Conservation (phyloP, 495 filamentous ascomycete genomes). For the Polyplosphaeria fusca region DNA sequence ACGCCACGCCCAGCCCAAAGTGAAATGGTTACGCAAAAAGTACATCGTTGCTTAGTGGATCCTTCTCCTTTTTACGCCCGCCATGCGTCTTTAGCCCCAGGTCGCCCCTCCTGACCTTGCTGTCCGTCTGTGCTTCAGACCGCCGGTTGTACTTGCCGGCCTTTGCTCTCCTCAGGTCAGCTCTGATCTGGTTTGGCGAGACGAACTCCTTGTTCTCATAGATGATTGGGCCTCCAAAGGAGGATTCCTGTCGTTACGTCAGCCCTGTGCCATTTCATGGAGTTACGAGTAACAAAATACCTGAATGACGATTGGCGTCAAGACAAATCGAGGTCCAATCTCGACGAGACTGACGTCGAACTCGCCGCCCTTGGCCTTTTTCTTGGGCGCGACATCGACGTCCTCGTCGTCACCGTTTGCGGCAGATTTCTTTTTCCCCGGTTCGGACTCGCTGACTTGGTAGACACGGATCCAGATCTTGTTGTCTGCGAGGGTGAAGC, state of each 20-base stretch:
- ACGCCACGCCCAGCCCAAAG: too few species aligned
- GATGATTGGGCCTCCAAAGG: slow-evolving; percentile 93
- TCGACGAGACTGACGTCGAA: slow-evolving; percentile 76
- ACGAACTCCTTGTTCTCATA: slow-evolving; percentile 99
- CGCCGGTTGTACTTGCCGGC: slow-evolving; percentile 71
- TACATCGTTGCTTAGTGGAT: slow-evolving; percentile 73
- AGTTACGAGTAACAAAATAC: too few species aligned
- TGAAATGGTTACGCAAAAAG: slow-evolving; percentile 64
- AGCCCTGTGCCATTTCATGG: too few species aligned
- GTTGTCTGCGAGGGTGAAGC: slow-evolving; percentile 86
- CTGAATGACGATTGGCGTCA: slow-evolving; percentile 95
- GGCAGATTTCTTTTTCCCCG: slow-evolving; percentile 47
- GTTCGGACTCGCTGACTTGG: slow-evolving; percentile 82
- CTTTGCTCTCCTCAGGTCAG: slow-evolving; percentile 70
- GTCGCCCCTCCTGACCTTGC: slow-evolving; percentile 67
- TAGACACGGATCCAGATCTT: slow-evolving; percentile 97
- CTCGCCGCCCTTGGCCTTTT: slow-evolving; percentile 51
- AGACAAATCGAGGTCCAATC: slow-evolving; percentile 90
- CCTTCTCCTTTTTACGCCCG: slow-evolving; percentile 55
- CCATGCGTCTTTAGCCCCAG: slow-evolving; percentile 69
- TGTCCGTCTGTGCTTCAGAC: slow-evolving; percentile 68
- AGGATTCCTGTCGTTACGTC: too few species aligned
- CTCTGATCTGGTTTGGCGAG: slow-evolving; percentile 87
- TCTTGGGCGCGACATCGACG: slow-evolving; percentile 34
- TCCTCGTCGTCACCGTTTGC: slow-evolving; percentile 38